Percentiles rank a stretch among this genome's conserved stretches.
Evolutionary conservation across 176 grass and related monocot species (phyloP).

Genomic region (Thinopyrum elongatum): DNA sequence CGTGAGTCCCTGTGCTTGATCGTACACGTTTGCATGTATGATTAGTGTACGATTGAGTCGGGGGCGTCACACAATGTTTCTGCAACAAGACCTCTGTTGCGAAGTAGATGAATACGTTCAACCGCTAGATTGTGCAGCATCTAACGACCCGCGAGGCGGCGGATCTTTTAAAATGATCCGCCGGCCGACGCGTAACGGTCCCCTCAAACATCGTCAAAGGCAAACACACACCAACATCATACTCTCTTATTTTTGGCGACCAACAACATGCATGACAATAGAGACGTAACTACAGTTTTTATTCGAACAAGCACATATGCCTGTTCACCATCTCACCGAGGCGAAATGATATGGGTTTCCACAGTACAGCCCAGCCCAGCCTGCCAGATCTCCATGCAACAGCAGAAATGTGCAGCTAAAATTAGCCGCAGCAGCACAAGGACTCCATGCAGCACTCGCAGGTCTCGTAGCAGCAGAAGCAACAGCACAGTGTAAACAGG

Average conservation of each 20-base stretch:
- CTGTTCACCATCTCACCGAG: background rate
- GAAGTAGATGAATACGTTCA: too few species aligned
- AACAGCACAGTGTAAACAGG: conserved; percentile 49
- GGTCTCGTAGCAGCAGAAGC: conserved; percentile 62
- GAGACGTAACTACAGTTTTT: background rate
- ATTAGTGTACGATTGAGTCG: too few species aligned
- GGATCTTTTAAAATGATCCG: too few species aligned
- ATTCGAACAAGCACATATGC: conserved; percentile 13
- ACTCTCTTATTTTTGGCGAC: too few species aligned
- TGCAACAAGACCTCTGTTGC: too few species aligned
- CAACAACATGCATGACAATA: background rate
- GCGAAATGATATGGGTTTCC: background rate
- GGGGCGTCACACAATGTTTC: too few species aligned
- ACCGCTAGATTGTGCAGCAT: too few species aligned
- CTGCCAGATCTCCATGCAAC: background rate
- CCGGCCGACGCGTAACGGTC: too few species aligned
- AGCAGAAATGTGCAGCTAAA: background rate
- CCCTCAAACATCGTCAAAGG: background rate
- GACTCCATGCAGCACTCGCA: conserved; percentile 55
- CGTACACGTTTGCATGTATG: too few species aligned
- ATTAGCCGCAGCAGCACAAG: conserved; percentile 52
- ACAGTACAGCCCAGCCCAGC: background rate
- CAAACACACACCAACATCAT: background rate
- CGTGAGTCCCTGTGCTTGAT: too few species aligned
- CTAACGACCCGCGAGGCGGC: too few species aligned